Conservation (phyloP, 73 alveolate genomes). For the Paramecium tetraurelia region DNA sequence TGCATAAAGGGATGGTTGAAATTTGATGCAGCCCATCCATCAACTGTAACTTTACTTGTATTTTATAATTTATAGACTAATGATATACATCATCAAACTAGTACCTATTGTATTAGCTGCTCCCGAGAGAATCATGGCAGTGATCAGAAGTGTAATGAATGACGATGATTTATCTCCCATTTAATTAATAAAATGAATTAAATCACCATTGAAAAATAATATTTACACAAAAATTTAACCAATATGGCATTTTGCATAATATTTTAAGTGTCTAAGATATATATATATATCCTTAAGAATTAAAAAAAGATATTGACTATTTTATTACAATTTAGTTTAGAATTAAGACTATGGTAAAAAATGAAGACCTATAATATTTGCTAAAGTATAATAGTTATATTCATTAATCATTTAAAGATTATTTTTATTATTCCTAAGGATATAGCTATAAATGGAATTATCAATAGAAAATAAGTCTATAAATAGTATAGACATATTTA, state of each 20-base stretch:
- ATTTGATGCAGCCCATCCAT: conserved; percentile 2
- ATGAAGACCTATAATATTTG: not conserved
- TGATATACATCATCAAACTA: not conserved
- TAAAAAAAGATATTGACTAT: too few relatives aligned
- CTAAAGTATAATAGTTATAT: not conserved
- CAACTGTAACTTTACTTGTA: not conserved
- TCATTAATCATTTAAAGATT: not conserved
- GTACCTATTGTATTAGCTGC: conserved; percentile 35
- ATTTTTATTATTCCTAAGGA: not conserved
- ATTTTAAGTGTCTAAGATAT: too few relatives aligned
- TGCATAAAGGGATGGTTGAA: conserved; percentile 61
- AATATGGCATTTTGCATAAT: not conserved
- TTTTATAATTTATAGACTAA: not conserved
- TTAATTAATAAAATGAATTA: not conserved
- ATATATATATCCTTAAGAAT: not conserved
- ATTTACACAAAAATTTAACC: not conserved
- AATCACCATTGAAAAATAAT: not conserved
- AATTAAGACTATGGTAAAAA: not conserved
- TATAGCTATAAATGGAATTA: not conserved
- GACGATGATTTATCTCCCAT: not conserved
- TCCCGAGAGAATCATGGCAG: conserved; percentile 18
- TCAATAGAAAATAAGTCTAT: not conserved
- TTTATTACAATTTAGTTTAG: not conserved
- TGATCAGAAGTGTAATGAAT: not conserved
- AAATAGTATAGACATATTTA: not conserved